These are phyloP conservation scores for Aspergillus viridinutans DNA, from an alignment of 2,329 filamentous ascomycete species.

Conservation along the genomic window DNA sequence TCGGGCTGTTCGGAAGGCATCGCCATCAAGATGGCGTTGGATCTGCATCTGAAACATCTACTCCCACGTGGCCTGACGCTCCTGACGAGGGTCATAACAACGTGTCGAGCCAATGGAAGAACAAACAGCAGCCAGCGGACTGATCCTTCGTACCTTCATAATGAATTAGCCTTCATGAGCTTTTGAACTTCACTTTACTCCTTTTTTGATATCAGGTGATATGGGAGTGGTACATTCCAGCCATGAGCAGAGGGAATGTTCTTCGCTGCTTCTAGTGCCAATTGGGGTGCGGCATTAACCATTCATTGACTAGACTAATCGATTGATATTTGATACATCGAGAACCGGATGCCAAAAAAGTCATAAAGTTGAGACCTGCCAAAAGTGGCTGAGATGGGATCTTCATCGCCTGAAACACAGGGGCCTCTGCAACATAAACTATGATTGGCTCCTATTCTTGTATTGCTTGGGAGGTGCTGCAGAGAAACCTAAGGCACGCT, in stretches of 20 bases:
- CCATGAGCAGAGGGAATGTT: neutral
- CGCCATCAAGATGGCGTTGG: neutral
- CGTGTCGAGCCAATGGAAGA: neutral
- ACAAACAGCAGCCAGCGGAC: neutral
- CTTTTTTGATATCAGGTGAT: neutral
- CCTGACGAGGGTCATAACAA: neutral
- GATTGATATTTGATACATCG: neutral
- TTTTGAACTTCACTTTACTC: neutral
- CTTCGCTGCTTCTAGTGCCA: constrained; percentile 1
- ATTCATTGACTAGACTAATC: neutral
- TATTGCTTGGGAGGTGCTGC: neutral
- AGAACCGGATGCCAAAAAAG: neutral
- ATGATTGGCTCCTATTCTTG: neutral
- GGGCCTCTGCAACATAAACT: neutral
- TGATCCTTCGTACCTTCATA: neutral
- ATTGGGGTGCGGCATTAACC: neutral
- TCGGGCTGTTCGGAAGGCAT: neutral
- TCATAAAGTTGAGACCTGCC: neutral
- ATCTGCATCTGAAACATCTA: neutral
- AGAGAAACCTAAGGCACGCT: neutral
- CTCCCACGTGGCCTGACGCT: neutral
- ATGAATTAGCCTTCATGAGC: neutral
- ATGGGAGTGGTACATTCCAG: neutral
- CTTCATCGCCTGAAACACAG: constrained; percentile 7
- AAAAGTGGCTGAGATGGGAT: constrained; percentile 10